A percentile compares a stretch with the other conserved stretches of the same genome.
These are phyloP conservation scores for Pyrenula aspistea DNA, from an alignment of 495 filamentous ascomycete species.

Conservation along the genomic window DNA sequence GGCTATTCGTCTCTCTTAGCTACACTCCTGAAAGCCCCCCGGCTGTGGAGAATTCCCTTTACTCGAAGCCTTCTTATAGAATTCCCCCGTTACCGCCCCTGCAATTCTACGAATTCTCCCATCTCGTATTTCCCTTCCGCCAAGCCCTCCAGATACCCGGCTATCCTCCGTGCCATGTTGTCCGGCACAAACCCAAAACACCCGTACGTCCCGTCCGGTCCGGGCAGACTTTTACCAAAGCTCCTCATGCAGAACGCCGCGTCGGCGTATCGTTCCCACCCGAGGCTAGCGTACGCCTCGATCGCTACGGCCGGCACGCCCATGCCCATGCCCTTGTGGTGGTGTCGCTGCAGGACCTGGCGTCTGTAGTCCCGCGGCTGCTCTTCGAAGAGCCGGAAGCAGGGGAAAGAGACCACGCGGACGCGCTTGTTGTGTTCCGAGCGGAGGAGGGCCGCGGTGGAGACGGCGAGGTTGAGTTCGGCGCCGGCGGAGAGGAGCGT, in stretches of 20 bases:
- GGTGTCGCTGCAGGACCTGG: slow-evolving; percentile 5
- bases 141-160: slow-evolving; percentile 27
- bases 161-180: slow-evolving; percentile 30
- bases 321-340: slow-evolving; percentile 17
- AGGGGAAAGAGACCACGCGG: slow-evolving; percentile 43
- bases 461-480: slow-evolving; percentile 32
- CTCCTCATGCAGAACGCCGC: slow-evolving; percentile 32
- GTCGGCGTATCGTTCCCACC: slow-evolving; percentile 49
- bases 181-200: slow-evolving; percentile 38
- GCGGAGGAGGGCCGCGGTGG: slow-evolving; percentile 20
- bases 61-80: too few relatives aligned
- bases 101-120: slow-evolving; percentile 27
- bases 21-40: too few relatives aligned
- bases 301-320: slow-evolving; percentile 36
- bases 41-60: too few relatives aligned
- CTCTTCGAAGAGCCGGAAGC: slow-evolving; percentile 37
- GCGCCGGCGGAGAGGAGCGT: slow-evolving; percentile 38
- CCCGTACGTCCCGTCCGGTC: slow-evolving; percentile 33
- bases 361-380: slow-evolving; percentile 38
- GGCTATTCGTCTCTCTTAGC: too few relatives aligned
- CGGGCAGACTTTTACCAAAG: slow-evolving; percentile 38
- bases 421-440: slow-evolving; percentile 22
- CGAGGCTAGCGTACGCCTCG: slow-evolving; percentile 41
- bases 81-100: neutral
- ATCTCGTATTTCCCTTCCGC: slow-evolving; percentile 17